Conservation (phyloP, 768 basidiomycete species). For the Mycena rebaudengoi region DNA sequence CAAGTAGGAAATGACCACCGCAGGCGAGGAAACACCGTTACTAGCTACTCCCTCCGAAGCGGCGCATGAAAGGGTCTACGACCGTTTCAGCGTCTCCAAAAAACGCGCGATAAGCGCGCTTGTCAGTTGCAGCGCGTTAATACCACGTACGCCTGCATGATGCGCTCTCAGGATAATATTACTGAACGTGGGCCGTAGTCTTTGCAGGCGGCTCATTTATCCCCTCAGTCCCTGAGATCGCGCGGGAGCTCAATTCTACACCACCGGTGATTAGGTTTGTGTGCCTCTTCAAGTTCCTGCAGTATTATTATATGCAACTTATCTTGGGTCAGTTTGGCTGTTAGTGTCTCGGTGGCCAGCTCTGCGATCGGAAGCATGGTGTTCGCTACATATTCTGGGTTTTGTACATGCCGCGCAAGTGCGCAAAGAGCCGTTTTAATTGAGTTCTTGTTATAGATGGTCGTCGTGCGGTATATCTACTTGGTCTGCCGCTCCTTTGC, state of each 20-base stretch:
- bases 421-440: background rate
- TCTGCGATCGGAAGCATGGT: constrained; percentile 55
- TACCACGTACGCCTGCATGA: constrained; percentile 57
- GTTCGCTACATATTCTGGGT: constrained; percentile 61
- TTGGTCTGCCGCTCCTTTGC: constrained; percentile 64
- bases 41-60: constrained; percentile 25
- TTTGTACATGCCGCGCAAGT: constrained; percentile 46
- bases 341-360: constrained; percentile 59
- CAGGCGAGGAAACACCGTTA: constrained; percentile 43
- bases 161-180: background rate
- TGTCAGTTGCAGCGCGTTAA: constrained; percentile 66
- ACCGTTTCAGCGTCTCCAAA: constrained; percentile 59
- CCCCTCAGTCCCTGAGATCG: constrained; percentile 79
- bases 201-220: constrained; percentile 76
- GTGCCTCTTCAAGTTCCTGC: background rate
- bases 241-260: constrained; percentile 67
- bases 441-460: constrained; percentile 57
- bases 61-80: constrained; percentile 53
- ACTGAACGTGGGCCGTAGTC: constrained; percentile 53
- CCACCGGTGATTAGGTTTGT: constrained; percentile 64
- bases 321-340: constrained; percentile 56
- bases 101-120: constrained; percentile 67
- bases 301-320: background rate
- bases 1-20: background rate
- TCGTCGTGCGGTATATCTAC: constrained; percentile 65